Conservation (phyloP, 345 rosid genomes). For the Moricandia moricandioides region DNA sequence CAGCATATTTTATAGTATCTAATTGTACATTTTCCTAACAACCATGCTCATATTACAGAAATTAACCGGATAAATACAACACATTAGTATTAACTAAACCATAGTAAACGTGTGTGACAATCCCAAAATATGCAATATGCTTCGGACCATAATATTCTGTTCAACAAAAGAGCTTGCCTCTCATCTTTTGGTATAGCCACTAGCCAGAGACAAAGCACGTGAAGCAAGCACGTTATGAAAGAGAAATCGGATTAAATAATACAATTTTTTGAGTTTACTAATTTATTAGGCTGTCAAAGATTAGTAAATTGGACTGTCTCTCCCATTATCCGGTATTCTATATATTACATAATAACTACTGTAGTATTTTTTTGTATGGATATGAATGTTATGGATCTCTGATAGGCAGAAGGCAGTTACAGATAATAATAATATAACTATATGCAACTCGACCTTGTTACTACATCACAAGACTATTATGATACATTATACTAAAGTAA, state of each 20-base stretch:
- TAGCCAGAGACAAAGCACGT: slow-evolving; percentile 32
- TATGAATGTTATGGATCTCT: neutral
- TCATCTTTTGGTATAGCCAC: neutral
- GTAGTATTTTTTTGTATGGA: neutral
- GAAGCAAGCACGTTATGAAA: slow-evolving; percentile 33
- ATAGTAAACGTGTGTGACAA: neutral
- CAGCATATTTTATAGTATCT: neutral
- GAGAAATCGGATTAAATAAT: slow-evolving; percentile 5
- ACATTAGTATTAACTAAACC: neutral
- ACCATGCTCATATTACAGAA: neutral
- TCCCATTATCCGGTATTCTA: slow-evolving; percentile 24
- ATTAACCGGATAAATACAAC: neutral
- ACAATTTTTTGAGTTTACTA: slow-evolving; percentile 11
- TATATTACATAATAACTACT: neutral
- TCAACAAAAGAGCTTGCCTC: slow-evolving; percentile 6
- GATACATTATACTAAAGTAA: neutral
- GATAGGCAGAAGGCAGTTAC: neutral
- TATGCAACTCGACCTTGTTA: neutral
- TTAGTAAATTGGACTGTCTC: slow-evolving; percentile 24
- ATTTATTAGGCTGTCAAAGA: slow-evolving; percentile 1
- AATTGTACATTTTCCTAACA: neutral
- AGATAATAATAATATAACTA: neutral
- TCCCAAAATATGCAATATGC: neutral
- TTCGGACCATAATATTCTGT: slow-evolving; percentile 1
- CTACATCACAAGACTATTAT: neutral